Evolutionary conservation across 2,329 filamentous ascomycete species (phyloP).

Genomic region (Penicillium janthinellum): DNA sequence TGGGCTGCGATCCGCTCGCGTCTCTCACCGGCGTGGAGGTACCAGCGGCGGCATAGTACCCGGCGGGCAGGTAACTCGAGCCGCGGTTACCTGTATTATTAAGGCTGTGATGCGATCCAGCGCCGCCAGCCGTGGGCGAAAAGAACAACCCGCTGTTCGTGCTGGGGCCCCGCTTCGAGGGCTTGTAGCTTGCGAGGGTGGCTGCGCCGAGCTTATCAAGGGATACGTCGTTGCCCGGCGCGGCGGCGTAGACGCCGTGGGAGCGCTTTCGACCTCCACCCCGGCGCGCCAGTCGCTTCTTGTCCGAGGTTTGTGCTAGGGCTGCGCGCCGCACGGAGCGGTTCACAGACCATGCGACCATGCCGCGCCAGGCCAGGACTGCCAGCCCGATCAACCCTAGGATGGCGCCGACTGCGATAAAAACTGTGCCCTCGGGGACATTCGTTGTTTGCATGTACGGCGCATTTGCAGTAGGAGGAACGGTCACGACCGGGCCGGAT

Average conservation of each 20-base stretch:
- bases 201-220: constrained; percentile 52
- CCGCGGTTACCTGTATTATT: constrained; percentile 57
- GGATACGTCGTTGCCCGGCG: constrained; percentile 50
- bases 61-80: constrained; percentile 81
- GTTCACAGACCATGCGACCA: constrained; percentile 89
- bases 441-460: constrained; percentile 89
- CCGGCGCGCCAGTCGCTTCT: constrained; percentile 64
- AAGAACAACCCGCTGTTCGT: constrained; percentile 83
- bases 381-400: constrained; percentile 79
- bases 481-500: constrained; percentile 67
- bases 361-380: constrained; percentile 83
- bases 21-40: constrained; percentile 50
- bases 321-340: constrained; percentile 86
- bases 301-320: constrained; percentile 71
- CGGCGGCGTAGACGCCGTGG: constrained; percentile 19
- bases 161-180: constrained; percentile 43
- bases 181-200: constrained; percentile 43
- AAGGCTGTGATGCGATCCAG: constrained; percentile 52
- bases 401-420: constrained; percentile 89
- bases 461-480: constrained; percentile 81
- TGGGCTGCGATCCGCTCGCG: constrained; percentile 51
- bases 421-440: constrained; percentile 89
- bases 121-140: constrained; percentile 76
- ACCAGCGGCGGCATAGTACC: constrained; percentile 81
- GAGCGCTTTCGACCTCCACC: constrained; percentile 44